These are phyloP conservation scores for Carex kokanica DNA, from an alignment of 176 grass and related monocot species.

Conservation along the genomic window DNA sequence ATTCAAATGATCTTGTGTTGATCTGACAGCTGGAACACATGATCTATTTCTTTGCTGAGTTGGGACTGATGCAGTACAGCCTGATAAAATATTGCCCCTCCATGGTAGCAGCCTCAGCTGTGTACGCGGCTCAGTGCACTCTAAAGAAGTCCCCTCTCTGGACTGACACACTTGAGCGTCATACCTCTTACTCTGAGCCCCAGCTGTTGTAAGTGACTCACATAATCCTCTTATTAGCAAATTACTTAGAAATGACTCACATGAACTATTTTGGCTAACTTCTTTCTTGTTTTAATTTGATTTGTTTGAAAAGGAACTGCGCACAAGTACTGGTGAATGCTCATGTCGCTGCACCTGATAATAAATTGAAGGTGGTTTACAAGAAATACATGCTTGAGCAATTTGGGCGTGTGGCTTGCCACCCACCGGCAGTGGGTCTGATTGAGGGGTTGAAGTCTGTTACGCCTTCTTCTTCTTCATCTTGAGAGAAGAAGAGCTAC, in stretches of 20 bases:
- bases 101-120: conserved; percentile 67
- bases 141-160: conserved; percentile 66
- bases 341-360: conserved; percentile 46
- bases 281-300: background rate
- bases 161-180: conserved; percentile 74
- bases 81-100: conserved; percentile 54
- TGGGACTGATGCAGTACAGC: conserved; percentile 70
- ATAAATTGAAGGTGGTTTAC: conserved; percentile 65
- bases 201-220: conserved; percentile 56
- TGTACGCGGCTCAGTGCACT: conserved; percentile 79
- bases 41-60: conserved; percentile 88
- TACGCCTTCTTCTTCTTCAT: conserved; percentile 8
- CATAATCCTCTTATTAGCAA: background rate
- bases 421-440: conserved; percentile 37
- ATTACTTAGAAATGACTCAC: background rate
- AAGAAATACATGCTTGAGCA: conserved; percentile 74
- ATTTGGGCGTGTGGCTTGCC: conserved; percentile 56
- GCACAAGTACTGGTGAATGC: conserved; percentile 48
- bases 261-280: background rate
- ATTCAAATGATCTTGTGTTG: conserved; percentile 9
- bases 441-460: conserved; percentile 31
- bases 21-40: conserved; percentile 70
- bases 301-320: conserved; percentile 40
- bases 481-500: conserved; percentile 35
- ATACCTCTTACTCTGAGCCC: conserved; percentile 60